These are phyloP conservation scores for Clitopilus hobsonii DNA, from an alignment of 768 basidiomycete genomes.

Conservation along the genomic window DNA sequence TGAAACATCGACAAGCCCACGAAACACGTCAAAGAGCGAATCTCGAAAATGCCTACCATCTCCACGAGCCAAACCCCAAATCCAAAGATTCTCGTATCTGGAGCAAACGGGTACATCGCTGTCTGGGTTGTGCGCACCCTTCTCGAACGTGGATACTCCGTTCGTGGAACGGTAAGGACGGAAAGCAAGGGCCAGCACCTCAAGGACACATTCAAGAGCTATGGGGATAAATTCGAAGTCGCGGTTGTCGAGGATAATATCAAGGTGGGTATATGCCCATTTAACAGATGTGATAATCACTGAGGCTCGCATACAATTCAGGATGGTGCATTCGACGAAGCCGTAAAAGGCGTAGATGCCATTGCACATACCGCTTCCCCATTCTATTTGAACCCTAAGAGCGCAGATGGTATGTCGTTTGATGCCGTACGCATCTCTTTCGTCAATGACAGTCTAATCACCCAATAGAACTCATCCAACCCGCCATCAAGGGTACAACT, in stretches of 20 bases:
- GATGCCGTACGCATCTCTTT: neutral
- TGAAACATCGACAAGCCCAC: too few species aligned
- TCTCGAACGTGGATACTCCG: slow-evolving; percentile 22
- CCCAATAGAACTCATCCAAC: slow-evolving; percentile 52
- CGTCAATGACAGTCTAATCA: neutral
- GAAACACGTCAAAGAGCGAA: neutral
- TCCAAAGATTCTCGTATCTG: slow-evolving; percentile 22
- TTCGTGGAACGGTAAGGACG: slow-evolving; percentile 22
- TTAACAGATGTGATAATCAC: neutral
- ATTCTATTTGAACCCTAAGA: slow-evolving; percentile 36
- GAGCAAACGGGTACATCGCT: slow-evolving; percentile 25
- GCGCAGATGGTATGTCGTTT: slow-evolving; percentile 22
- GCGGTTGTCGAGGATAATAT: slow-evolving; percentile 21
- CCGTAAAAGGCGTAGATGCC: slow-evolving; percentile 62
- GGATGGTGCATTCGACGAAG: slow-evolving; percentile 65
- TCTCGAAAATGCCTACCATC: slow-evolving; percentile 15
- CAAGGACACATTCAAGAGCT: slow-evolving; percentile 14
- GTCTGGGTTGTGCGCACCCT: slow-evolving; percentile 23
- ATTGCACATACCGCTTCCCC: slow-evolving; percentile 63
- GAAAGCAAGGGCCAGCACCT: slow-evolving; percentile 17
- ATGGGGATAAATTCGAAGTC: slow-evolving; percentile 22
- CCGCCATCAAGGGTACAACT: slow-evolving; percentile 69
- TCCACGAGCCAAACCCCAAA: slow-evolving; percentile 7
- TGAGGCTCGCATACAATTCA: slow-evolving; percentile 12
- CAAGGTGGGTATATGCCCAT: slow-evolving; percentile 9